These are phyloP conservation scores for Carex pumila DNA, from an alignment of 176 grass and related monocot genomes.

Conservation along the genomic window DNA sequence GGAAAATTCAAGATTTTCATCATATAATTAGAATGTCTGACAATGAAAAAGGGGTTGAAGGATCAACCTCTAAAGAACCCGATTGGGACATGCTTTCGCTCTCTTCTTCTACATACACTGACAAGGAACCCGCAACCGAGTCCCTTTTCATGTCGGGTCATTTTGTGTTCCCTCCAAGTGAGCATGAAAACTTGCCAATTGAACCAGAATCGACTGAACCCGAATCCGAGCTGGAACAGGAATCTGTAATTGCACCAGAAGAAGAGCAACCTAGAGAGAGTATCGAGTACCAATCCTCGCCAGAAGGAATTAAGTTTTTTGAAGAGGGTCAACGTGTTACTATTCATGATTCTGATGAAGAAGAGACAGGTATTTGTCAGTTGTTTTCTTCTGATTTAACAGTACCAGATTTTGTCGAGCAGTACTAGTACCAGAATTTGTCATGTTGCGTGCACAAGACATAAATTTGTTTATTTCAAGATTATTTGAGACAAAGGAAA, in stretches of 20 bases:
- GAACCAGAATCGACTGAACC: constrained; percentile 21
- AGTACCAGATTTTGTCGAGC: no score
- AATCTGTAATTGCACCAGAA: not conserved
- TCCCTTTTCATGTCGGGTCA: constrained; percentile 33
- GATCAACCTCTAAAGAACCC: constrained; percentile 1
- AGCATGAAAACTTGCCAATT: constrained; percentile 82
- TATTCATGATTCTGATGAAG: constrained; percentile 7
- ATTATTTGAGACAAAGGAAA: not conserved
- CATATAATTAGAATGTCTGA: constrained; percentile 10
- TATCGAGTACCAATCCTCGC: not conserved
- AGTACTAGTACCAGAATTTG: not conserved
- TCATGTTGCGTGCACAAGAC: not conserved
- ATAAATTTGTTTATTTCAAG: not conserved
- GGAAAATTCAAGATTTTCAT: not conserved
- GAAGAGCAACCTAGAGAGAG: constrained; percentile 12
- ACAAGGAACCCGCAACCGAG: not conserved
- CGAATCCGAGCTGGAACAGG: not conserved
- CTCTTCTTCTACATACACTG: constrained; percentile 1
- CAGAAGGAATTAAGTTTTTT: constrained; percentile 9
- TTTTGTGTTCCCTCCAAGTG: constrained; percentile 78
- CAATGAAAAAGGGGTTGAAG: constrained; percentile 12
- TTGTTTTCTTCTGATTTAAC: constrained; percentile 1
- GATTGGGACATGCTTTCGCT: constrained; percentile 18
- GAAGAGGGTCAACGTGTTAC: constrained; percentile 20
- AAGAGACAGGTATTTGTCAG: constrained; percentile 16